These are phyloP conservation scores for Rosa hybrid DNA, from an alignment of 331 rosid species.

Conservation along the genomic window DNA sequence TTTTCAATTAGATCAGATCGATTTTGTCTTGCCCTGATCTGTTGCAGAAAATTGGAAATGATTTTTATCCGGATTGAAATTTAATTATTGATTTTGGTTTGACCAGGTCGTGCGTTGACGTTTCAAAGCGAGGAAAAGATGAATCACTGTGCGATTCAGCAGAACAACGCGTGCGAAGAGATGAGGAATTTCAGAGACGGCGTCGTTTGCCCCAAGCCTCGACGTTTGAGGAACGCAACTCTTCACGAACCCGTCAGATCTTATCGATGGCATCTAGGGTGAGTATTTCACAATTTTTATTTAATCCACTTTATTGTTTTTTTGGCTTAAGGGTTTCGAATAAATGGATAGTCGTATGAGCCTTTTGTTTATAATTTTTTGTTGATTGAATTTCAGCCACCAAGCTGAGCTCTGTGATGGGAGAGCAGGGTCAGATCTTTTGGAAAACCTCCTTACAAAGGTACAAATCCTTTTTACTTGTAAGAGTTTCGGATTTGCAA, in stretches of 20 bases:
- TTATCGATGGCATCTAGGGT: constrained; percentile 68
- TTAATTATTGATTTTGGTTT: constrained; percentile 9
- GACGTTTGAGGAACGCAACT: constrained; percentile 61
- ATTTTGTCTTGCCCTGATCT: background rate
- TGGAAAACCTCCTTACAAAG: constrained; percentile 74
- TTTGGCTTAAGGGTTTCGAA: background rate
- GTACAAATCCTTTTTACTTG: constrained; percentile 22
- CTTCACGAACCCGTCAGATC: constrained; percentile 55
- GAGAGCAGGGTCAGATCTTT: constrained; percentile 51
- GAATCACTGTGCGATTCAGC: constrained; percentile 67
- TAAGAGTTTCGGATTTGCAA: background rate
- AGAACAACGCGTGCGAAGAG: constrained; percentile 62
- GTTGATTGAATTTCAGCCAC: constrained; percentile 46
- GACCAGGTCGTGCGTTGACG: constrained; percentile 39
- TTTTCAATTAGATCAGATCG: constrained; percentile 10
- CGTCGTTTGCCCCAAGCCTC: constrained; percentile 90
- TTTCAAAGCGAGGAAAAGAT: constrained; percentile 24
- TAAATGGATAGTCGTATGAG: background rate
- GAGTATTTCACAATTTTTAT: background rate
- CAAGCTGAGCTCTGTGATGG: constrained; percentile 66
- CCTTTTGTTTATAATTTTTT: background rate
- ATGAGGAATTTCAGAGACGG: constrained; percentile 39
- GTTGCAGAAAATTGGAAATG: background rate
- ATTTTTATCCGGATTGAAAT: background rate
- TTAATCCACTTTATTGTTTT: background rate